These are phyloP conservation scores for Chaetomiaceae sp. DNA, from an alignment of 2,329 filamentous ascomycete species.

Conservation along the genomic window DNA sequence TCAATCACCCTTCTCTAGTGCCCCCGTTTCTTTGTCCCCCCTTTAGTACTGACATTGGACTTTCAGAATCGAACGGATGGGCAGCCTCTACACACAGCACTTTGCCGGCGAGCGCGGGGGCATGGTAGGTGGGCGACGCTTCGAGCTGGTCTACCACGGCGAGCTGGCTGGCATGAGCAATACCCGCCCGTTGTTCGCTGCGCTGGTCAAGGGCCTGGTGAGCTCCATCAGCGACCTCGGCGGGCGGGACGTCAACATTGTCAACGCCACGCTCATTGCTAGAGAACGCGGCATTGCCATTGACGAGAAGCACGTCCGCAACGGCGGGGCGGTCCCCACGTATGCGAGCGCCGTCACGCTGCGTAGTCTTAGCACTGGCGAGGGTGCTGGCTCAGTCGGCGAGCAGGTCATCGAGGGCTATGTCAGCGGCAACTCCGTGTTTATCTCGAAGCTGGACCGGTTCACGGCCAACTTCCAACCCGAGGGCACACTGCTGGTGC, in stretches of 20 bases:
- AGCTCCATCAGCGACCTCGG: constrained; percentile 63
- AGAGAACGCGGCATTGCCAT: constrained; percentile 74
- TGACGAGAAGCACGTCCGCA: constrained; percentile 65
- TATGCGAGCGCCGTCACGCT: constrained; percentile 71
- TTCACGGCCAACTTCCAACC: constrained; percentile 72
- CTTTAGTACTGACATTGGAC: background rate
- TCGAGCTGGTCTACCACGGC: constrained; percentile 74
- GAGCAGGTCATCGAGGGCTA: constrained; percentile 60
- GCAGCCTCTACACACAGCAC: constrained; percentile 73
- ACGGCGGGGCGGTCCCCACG: constrained; percentile 53
- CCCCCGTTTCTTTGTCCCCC: too few species aligned
- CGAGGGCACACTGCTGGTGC: constrained; percentile 68
- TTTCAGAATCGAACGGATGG: constrained; percentile 66
- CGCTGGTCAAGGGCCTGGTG: constrained; percentile 71
- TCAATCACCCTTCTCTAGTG: too few species aligned
- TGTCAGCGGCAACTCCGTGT: constrained; percentile 58
- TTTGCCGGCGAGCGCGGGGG: constrained; percentile 46
- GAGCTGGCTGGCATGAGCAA: constrained; percentile 67
- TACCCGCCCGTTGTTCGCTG: constrained; percentile 74
- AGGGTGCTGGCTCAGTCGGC: constrained; percentile 8
- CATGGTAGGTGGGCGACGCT: constrained; percentile 58
- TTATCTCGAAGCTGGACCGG: constrained; percentile 68
- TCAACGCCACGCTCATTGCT: constrained; percentile 72
- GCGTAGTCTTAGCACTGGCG: constrained; percentile 35
- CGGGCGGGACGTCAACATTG: constrained; percentile 71